Evolutionary conservation across 495 filamentous ascomycete species (phyloP).

Genomic region (Evernia prunastri): DNA sequence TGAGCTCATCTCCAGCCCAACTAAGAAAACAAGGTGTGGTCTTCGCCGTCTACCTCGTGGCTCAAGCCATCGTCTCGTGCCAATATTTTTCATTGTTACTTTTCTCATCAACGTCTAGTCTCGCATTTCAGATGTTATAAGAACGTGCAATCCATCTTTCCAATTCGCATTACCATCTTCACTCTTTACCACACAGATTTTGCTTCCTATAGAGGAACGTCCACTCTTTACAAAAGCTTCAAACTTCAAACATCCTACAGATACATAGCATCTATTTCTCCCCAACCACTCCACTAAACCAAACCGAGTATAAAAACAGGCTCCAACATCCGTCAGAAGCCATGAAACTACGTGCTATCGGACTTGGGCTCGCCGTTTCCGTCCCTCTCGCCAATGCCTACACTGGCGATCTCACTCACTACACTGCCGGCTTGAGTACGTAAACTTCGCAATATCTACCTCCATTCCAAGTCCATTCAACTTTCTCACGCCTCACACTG

Average conservation of each 20-base stretch:
- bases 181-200: not conserved
- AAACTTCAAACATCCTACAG: not conserved
- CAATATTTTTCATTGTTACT: not conserved
- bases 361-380: not conserved
- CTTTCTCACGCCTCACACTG: not conserved
- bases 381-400: not conserved
- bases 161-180: not conserved
- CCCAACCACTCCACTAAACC: too few species aligned
- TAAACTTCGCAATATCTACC: not conserved
- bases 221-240: not conserved
- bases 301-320: not conserved
- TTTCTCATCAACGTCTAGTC: not conserved
- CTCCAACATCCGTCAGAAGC: not conserved
- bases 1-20: not conserved
- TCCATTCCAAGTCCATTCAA: not conserved
- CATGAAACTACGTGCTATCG: not conserved
- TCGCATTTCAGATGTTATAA: not conserved
- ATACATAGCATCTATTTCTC: not conserved
- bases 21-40: not conserved
- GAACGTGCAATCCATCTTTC: not conserved
- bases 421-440: not conserved
- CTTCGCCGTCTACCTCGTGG: not conserved
- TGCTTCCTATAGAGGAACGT: constrained; percentile 4
- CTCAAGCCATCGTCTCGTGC: not conserved
- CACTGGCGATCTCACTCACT: not conserved